A percentile compares a stretch with the other conserved stretches of the same genome.
phyloP scores from a whole-genome alignment of 768 basidiomycete species.

The Suillus sp. region DNA sequence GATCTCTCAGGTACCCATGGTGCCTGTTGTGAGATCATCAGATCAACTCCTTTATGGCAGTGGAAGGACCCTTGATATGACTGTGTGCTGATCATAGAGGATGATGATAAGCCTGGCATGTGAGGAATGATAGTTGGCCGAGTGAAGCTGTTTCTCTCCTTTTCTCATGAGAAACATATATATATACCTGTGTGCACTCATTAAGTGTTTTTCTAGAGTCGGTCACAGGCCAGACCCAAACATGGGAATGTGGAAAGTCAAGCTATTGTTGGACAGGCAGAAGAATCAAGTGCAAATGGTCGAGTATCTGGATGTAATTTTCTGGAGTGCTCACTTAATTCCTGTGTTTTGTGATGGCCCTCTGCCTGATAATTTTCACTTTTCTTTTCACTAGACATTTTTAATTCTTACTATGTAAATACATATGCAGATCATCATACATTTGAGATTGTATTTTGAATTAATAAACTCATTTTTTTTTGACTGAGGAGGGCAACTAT shows the following conservation, averaged over 20 bases:
- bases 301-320: conserved; percentile 34
- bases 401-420: conserved; percentile 33
- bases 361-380: conserved; percentile 26
- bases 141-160: conserved; percentile 32
- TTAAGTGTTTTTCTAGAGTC: conserved; percentile 31
- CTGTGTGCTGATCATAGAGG: conserved; percentile 27
- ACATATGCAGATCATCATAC: conserved; percentile 37
- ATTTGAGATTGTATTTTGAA: conserved; percentile 19
- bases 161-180: conserved; percentile 17
- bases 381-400: conserved; percentile 27
- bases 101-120: conserved; percentile 26
- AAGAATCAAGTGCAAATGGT: conserved; percentile 19
- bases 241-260: conserved; percentile 17
- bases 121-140: conserved; percentile 24
- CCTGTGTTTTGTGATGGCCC: conserved; percentile 24
- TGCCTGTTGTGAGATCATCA: conserved; percentile 20
- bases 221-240: conserved; percentile 26
- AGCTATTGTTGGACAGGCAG: background rate
- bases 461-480: background rate
- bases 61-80: conserved; percentile 11
- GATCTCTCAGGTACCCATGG: background rate
- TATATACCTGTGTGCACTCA: conserved; percentile 33
- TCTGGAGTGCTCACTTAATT: conserved; percentile 36
- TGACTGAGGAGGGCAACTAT: no score
- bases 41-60: conserved; percentile 20